Conservation (phyloP, 306 rosid species). For the Amphicarpaea edgeworthii region DNA sequence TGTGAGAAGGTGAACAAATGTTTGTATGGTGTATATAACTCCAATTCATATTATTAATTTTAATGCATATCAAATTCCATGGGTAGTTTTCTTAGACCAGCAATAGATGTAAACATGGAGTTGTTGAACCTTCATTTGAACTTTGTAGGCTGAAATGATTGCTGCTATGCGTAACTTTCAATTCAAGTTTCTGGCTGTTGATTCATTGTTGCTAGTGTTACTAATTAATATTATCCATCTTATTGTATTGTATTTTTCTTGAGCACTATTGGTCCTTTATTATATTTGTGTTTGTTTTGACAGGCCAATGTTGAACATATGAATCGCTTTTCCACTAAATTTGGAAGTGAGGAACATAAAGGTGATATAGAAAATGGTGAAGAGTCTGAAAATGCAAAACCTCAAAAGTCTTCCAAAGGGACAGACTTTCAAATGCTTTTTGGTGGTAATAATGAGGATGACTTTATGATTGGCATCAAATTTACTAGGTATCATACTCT, state of each 20-base stretch:
- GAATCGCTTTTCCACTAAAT: slow-evolving; percentile 78
- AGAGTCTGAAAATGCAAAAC: slow-evolving; percentile 46
- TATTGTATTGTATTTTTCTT: slow-evolving; percentile 1
- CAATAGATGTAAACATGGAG: background rate
- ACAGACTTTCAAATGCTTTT: slow-evolving; percentile 79
- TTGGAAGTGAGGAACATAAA: slow-evolving; percentile 69
- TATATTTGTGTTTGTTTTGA: slow-evolving; percentile 44
- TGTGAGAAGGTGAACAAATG: no score
- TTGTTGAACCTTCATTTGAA: background rate
- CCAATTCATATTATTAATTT: no score
- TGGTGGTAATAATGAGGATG: slow-evolving; percentile 82
- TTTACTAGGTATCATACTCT: slow-evolving; percentile 70
- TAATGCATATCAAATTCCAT: no score
- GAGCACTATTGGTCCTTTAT: background rate
- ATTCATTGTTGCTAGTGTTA: slow-evolving; percentile 27
- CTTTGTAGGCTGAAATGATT: slow-evolving; percentile 27
- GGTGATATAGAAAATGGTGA: slow-evolving; percentile 48
- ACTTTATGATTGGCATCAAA: slow-evolving; percentile 94
- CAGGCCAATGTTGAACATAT: slow-evolving; percentile 78
- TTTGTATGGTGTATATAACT: no score
- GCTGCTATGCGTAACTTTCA: background rate
- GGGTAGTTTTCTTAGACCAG: background rate
- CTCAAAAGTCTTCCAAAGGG: slow-evolving; percentile 69
- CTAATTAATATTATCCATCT: slow-evolving; percentile 31
- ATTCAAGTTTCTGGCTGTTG: slow-evolving; percentile 1